A percentile compares a stretch with the other conserved stretches of the same genome.
These are phyloP conservation scores for Penicillium sp. DNA, from an alignment of 2,329 filamentous ascomycete species.

Conservation along the genomic window DNA sequence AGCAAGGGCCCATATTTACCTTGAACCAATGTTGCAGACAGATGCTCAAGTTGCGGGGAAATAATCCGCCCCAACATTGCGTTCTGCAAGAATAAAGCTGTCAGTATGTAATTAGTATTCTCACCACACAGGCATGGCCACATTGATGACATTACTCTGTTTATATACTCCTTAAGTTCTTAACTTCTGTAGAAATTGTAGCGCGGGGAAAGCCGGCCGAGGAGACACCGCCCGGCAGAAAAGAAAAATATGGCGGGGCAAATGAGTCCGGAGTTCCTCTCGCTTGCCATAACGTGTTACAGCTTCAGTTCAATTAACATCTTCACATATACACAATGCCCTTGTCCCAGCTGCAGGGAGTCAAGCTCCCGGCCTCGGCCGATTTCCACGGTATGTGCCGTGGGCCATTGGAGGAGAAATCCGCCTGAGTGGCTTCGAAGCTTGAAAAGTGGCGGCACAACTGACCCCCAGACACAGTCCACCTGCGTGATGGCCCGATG, in stretches of 20 bases:
- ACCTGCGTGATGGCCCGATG: constrained; percentile 70
- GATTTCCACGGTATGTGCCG: constrained; percentile 63
- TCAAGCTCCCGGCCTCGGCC: constrained; percentile 66
- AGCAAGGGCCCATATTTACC: neutral
- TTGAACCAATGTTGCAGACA: neutral
- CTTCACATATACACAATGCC: constrained; percentile 35
- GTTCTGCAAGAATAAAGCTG: neutral
- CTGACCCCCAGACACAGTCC: constrained; percentile 53
- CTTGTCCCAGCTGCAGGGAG: constrained; percentile 42
- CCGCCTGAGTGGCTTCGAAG: neutral
- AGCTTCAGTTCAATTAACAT: neutral
- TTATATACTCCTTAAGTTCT: too few relatives aligned
- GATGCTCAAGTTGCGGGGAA: neutral
- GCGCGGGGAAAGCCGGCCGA: constrained; percentile 24
- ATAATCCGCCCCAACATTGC: neutral
- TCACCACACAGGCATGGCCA: neutral
- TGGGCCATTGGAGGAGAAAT: neutral
- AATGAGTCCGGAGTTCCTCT: neutral
- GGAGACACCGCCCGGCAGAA: constrained; percentile 36
- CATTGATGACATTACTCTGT: neutral
- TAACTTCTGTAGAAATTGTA: neutral
- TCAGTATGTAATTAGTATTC: neutral
- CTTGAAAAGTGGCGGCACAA: constrained; percentile 1
- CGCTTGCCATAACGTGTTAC: neutral
- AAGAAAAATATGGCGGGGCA: constrained; percentile 39